Evolutionary conservation across 306 rosid species (phyloP), one percentile per base, ranked within the genome.

Genomic region (Ziziphus jujuba): DNA sequence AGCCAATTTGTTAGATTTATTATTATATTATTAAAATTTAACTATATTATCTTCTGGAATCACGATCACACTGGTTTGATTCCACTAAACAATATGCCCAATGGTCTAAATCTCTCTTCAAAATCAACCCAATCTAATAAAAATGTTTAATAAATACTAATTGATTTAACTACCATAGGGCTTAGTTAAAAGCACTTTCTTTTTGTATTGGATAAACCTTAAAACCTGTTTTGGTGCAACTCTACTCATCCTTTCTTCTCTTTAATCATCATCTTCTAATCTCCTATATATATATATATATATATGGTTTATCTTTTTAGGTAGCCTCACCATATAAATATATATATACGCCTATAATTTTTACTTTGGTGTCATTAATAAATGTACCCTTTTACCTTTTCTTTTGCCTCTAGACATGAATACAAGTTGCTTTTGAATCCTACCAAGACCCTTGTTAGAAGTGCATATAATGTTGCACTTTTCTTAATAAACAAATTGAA

Each of bases 221-320:
- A 34, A 68, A 47, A 56, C 63, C 65, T 62, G 33, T 75, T 69
- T 63, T 40, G 75, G 75, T 75, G 75, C 80, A 52, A 59, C 70
- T 59, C 48, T 58, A 69, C 63, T 61, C 66, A 66, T 22, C 36
- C 9, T 77, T 68, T 77, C 75, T 63, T 69, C 56, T 38, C 76
- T 77, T 59, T 78, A 80, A 83, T 74, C 77, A 60, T 82, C 73
- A 78, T 77, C 65, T 36, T 61, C 47, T 63, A 24, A 61, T 67
- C 23, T 69, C 67, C 59, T 54, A 54, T 54, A 54, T 54, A 23
- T 22, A 51, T 48, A 5, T 28, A 35, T 44, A 36, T 53, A 48
- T 65, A 3, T 50, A 19, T 50, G 55, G 55, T 50, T 50, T 49
- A 15, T 49, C 54, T 15, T 16, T 19, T 49, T 19, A 15, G 54